Conservation (phyloP, 805 yeast genomes). For the Wickerhamomyces alni region DNA sequence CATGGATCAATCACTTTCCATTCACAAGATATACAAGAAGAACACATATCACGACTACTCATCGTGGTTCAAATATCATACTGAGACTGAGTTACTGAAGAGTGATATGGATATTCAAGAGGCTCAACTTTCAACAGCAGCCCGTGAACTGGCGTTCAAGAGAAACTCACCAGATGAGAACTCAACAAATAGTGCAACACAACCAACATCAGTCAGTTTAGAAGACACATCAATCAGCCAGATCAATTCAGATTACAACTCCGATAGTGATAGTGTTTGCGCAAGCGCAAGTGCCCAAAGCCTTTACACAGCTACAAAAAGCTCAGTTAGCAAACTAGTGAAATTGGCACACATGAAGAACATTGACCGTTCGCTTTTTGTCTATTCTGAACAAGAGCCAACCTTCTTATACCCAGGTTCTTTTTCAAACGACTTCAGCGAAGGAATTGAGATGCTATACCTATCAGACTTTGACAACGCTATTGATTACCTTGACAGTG, state of each 20-base stretch:
- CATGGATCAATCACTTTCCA: slow-evolving; percentile 17
- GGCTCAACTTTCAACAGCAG: neutral
- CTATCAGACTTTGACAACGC: slow-evolving; percentile 5
- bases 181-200: too few species aligned
- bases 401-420: neutral
- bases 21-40: slow-evolving; percentile 12
- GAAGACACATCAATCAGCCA: too few species aligned
- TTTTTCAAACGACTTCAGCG: neutral
- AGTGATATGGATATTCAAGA: slow-evolving; percentile 15
- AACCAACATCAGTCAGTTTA: too few species aligned
- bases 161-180: neutral
- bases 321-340: slow-evolving; percentile 9
- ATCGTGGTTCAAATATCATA: slow-evolving; percentile 12
- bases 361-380: slow-evolving; percentile 5
- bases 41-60: slow-evolving; percentile 16
- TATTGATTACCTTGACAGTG: slow-evolving; percentile 6
- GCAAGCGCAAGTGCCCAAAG: slow-evolving; percentile 3
- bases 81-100: slow-evolving; percentile 10
- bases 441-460: neutral
- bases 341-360: neutral
- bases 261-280: slow-evolving; percentile 13
- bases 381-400: slow-evolving; percentile 7
- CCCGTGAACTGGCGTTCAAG: neutral
- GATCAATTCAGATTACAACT: neutral
- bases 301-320: neutral